Percentiles rank a stretch among this genome's conserved stretches.
Evolutionary conservation across 305 asterid species (phyloP).

Genomic region (Ruellia speciosa): DNA sequence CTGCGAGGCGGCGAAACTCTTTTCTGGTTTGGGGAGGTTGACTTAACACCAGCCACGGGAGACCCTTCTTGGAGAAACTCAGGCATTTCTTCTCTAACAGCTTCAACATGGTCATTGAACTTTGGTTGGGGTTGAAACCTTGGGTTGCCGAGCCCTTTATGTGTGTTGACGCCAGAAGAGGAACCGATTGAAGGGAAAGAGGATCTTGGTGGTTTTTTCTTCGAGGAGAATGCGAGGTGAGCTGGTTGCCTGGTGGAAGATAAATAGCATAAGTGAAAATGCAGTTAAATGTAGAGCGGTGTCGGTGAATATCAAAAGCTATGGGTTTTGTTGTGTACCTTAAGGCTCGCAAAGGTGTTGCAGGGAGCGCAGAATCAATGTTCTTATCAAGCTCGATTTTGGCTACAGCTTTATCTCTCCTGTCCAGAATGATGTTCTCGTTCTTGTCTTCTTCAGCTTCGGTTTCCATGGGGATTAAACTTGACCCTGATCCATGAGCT

Average conservation of each 20-base stretch:
- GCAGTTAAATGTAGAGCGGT: background rate
- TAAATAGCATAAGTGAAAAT: background rate
- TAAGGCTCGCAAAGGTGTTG: conserved; percentile 52
- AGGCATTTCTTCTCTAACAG: conserved; percentile 56
- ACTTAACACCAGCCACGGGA: conserved; percentile 42
- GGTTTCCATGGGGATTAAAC: conserved; percentile 43
- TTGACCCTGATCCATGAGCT: conserved; percentile 27
- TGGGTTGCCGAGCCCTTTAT: conserved; percentile 22
- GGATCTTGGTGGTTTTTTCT: conserved; percentile 59
- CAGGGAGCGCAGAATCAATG: conserved; percentile 48
- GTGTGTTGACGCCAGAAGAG: conserved; percentile 33
- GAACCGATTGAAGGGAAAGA: conserved; percentile 44
- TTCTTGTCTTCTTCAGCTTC: conserved; percentile 56
- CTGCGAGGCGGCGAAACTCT: conserved; percentile 51
- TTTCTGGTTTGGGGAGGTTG: conserved; percentile 67
- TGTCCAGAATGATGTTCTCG: conserved; percentile 30
- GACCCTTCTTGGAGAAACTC: conserved; percentile 44
- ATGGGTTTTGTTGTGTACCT: conserved; percentile 32
- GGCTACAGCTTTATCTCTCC: conserved; percentile 29
- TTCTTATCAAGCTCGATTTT: conserved; percentile 41
- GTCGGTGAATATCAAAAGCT: background rate
- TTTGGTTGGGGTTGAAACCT: conserved; percentile 35
- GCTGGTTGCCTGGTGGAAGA: conserved; percentile 36
- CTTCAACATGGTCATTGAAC: conserved; percentile 41
- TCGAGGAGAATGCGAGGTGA: conserved; percentile 48